Evolutionary conservation across 2,329 filamentous ascomycete genomes (phyloP), one percentile per base, ranked within the genome.

Genomic region (Neoascochyta sp.): DNA sequence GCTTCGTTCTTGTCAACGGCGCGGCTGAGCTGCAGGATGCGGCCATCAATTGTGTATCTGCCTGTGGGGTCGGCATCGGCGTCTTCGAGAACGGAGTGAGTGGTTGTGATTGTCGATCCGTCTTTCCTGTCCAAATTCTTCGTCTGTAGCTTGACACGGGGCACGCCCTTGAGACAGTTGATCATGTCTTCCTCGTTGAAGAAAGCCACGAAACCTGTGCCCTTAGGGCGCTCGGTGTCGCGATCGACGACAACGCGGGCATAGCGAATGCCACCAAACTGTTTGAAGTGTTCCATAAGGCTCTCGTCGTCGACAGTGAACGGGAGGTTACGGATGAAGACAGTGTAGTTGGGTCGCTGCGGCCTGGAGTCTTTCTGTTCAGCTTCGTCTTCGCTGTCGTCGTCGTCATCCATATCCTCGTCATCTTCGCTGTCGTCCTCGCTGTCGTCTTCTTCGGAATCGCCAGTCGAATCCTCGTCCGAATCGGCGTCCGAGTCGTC

Each of bases 161-260:
- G 92, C 2, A 88, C 85, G 9, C 71, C 74, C 43, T 80, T 81
- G 40, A 95, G 70, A 57, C 92, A 96, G 12, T 71, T 63, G 55
- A 81, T 79, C 44, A 82, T 86, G 54, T 95, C 86, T 12, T 83
- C 77, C 20, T 72, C 67, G 27, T 83, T 81, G 65, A 81, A 82
- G 66, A 98, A 98, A 66, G 87, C 94, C 16, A 96, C 90, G 54
- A 98, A 98, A 4, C 83, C 92, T 17, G 90, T 96, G 15, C 92
- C 92, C 26, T 85, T 86, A 2, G 92, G 86, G 29, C 86, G 81
- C 47, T 89, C 88, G 0, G 87, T 95, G 14, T 80, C 78, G 25
- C 75, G 81, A 57, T 98, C 90, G 57, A 93, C 76, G 20, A 98
- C 93, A 7, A 95, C 81, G 44, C 93, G 78, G 4, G 90, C 92